phyloP scores from a whole-genome alignment of 257 asterid species.

The Solanum habrochaites region DNA sequence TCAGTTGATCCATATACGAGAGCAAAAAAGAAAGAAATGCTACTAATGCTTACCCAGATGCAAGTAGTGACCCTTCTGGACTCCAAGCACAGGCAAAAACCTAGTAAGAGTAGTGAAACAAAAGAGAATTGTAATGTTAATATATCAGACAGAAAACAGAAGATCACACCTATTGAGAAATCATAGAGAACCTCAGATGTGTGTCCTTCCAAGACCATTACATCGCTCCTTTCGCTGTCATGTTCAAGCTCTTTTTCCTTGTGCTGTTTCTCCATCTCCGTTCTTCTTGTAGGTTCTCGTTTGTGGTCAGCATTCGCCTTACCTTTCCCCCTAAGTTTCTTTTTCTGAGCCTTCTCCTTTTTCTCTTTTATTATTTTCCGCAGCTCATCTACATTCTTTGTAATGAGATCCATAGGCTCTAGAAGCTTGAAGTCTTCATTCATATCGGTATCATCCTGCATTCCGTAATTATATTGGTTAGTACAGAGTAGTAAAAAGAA shows the following conservation, averaged over 20 bases:
- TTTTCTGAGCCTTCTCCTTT: conserved; percentile 48
- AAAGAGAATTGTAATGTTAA: background rate
- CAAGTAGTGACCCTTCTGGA: conserved; percentile 82
- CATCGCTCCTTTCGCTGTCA: conserved; percentile 16
- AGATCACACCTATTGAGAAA: background rate
- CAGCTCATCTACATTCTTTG: conserved; percentile 71
- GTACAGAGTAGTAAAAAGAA: conserved; percentile 3
- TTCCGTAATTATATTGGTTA: conserved; percentile 18
- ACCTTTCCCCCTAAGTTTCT: background rate
- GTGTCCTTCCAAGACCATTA: conserved; percentile 86
- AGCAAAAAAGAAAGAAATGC: background rate
- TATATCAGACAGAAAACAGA: background rate
- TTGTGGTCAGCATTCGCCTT: conserved; percentile 32
- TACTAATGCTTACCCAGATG: conserved; percentile 68
- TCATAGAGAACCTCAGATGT: conserved; percentile 69
- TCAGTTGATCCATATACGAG: background rate
- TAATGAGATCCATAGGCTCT: conserved; percentile 80
- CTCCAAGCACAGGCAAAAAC: conserved; percentile 98
- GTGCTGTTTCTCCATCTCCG: conserved; percentile 19
- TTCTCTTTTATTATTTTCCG: conserved; percentile 66
- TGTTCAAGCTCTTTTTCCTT: too few relatives aligned
- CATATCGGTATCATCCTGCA: conserved; percentile 62
- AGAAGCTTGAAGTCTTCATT: conserved; percentile 81
- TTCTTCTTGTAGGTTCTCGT: conserved; percentile 19
- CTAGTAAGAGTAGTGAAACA: conserved; percentile 27